A percentile compares a stretch with the other conserved stretches of the same genome.
Evolutionary conservation across 1,284 basidiomycete genomes (phyloP).

Genomic region (Acaromyces ingoldii): DNA sequence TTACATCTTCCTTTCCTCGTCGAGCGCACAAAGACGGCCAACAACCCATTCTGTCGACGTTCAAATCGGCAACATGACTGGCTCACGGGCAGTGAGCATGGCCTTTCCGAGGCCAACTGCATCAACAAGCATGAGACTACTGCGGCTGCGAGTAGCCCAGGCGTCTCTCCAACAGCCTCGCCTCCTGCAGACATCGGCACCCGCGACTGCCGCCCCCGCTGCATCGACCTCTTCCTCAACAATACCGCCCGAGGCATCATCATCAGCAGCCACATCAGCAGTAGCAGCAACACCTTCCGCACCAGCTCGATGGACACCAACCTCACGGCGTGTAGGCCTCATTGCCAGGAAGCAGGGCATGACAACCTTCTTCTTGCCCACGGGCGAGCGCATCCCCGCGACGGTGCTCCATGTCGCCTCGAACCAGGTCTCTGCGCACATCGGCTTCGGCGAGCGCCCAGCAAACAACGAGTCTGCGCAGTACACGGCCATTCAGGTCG

Average conservation of each 20-base stretch:
- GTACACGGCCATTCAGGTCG: constrained; percentile 53
- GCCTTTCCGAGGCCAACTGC: too few species aligned
- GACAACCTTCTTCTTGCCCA: constrained; percentile 86
- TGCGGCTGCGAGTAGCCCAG: too few species aligned
- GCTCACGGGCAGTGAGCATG: too few species aligned
- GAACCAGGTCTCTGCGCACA: constrained; percentile 34
- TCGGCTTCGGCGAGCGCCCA: constrained; percentile 18
- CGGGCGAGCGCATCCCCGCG: constrained; percentile 79
- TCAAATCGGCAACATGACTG: too few species aligned
- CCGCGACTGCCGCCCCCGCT: not conserved
- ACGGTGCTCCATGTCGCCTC: constrained; percentile 82
- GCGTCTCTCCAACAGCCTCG: too few species aligned
- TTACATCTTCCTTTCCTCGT: too few species aligned
- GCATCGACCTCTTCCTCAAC: not conserved
- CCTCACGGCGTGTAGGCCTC: constrained; percentile 75
- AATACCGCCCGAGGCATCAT: not conserved
- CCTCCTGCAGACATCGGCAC: not conserved
- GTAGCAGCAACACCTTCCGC: not conserved
- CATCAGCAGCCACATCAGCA: not conserved
- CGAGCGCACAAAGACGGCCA: too few species aligned
- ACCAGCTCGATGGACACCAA: constrained; percentile 68
- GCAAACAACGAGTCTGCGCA: not conserved
- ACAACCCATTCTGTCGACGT: too few species aligned
- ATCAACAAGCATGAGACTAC: too few species aligned
- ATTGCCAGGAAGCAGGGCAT: constrained; percentile 94